Conservation (phyloP, 2,329 filamentous ascomycete species). For the Fusarium verrucosum region DNA sequence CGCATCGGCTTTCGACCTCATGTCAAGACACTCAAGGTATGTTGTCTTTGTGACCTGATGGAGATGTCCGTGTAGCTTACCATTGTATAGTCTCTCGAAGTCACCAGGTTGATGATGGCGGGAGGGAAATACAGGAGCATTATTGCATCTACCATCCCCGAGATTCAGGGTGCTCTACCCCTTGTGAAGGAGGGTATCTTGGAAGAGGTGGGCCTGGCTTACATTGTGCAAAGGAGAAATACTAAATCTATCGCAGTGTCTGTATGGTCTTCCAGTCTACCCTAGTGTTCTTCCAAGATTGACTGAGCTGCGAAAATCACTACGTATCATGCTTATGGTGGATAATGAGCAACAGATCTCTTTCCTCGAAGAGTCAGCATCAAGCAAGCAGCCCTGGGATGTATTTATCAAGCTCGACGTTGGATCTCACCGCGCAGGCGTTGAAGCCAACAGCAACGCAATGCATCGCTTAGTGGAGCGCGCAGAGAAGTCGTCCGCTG, state of each 20-base stretch:
- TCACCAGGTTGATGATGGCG: slow-evolving; percentile 54
- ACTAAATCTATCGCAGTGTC: slow-evolving; percentile 34
- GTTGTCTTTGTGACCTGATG: rapidly evolving
- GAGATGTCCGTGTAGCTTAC: not conserved
- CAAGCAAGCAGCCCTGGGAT: slow-evolving; percentile 43
- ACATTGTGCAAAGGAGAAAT: not conserved
- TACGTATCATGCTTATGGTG: slow-evolving; percentile 51
- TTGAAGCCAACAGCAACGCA: slow-evolving; percentile 41
- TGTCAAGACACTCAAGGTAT: slow-evolving; percentile 57
- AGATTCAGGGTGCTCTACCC: slow-evolving; percentile 52
- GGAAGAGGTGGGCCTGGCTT: slow-evolving; percentile 47
- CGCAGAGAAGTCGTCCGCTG: slow-evolving; percentile 43
- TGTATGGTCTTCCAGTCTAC: slow-evolving; percentile 55
- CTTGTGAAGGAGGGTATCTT: slow-evolving; percentile 52
- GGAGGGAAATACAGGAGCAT: slow-evolving; percentile 51
- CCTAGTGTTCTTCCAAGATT: slow-evolving; percentile 48
- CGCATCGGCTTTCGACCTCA: slow-evolving; percentile 54
- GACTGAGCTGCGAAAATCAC: slow-evolving; percentile 39
- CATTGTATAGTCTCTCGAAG: slow-evolving; percentile 46
- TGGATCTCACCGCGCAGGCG: slow-evolving; percentile 49
- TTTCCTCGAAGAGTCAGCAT: slow-evolving; percentile 41
- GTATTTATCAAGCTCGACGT: slow-evolving; percentile 53
- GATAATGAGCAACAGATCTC: slow-evolving; percentile 49
- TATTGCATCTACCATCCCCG: slow-evolving; percentile 53
- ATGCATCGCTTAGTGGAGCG: slow-evolving; percentile 43